Percentiles rank a stretch among this genome's conserved stretches.
Evolutionary conservation across 116 monocot species (phyloP).

Genomic region (Papilionanthe hybrid): DNA sequence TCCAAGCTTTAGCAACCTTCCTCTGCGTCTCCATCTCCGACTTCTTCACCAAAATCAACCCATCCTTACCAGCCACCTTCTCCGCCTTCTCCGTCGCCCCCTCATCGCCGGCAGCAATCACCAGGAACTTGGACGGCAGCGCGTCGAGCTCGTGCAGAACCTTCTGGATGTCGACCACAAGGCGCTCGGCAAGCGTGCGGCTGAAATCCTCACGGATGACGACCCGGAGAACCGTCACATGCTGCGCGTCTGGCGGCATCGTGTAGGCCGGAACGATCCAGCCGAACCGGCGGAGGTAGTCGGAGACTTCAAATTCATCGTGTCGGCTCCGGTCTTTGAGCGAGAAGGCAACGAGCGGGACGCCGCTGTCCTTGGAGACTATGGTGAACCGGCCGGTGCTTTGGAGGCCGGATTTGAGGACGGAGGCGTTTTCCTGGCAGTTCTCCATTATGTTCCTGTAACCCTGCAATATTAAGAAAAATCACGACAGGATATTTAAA

Average conservation of each 20-base stretch:
- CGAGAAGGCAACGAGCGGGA: conserved; percentile 88
- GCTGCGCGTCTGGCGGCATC: conserved; percentile 84
- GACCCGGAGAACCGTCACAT: conserved; percentile 73
- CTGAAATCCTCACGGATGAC: conserved; percentile 94
- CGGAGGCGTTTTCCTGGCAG: conserved; percentile 77
- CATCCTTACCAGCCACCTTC: neutral
- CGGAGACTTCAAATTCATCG: conserved; percentile 75
- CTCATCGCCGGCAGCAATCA: neutral
- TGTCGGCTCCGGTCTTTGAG: conserved; percentile 57
- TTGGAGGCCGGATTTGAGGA: conserved; percentile 58
- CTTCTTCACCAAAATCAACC: conserved; percentile 12
- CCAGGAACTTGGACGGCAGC: conserved; percentile 35
- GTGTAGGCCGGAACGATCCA: conserved; percentile 94
- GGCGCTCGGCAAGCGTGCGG: conserved; percentile 75
- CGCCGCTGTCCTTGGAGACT: conserved; percentile 83
- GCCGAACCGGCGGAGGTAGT: conserved; percentile 68
- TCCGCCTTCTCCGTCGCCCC: neutral
- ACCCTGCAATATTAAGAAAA: conserved; percentile 28
- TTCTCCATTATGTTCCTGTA: conserved; percentile 92
- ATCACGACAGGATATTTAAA: no score
- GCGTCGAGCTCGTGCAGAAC: conserved; percentile 62
- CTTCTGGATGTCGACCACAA: conserved; percentile 67
- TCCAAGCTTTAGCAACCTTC: conserved; percentile 50
- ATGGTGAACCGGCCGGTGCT: conserved; percentile 67
- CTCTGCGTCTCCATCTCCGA: conserved; percentile 31